Evolutionary conservation across 2,329 filamentous ascomycete genomes (phyloP), one percentile per base, ranked within the genome.

Genomic region (Dissoconium aciculare): DNA sequence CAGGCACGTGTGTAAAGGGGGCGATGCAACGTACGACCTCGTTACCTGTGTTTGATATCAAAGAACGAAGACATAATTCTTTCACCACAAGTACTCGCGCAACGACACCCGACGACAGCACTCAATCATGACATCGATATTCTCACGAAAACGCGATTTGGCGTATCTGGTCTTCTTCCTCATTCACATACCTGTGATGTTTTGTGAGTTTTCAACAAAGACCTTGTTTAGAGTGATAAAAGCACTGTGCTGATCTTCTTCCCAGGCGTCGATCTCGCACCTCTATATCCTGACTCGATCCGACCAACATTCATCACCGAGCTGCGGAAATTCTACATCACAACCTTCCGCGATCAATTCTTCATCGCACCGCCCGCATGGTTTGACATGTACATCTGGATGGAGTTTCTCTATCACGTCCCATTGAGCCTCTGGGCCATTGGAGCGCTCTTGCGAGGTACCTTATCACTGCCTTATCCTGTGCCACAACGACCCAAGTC

Each of bases 351-450:
- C 10, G 74, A 79, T 46, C 67, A 64, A 31, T 75, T 76, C 58
- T 77, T 78, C 55, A 58, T 63, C 17, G 46, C 56, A 3, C 61
- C 69, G 2, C 72, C 72, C 3, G 50, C 59, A 3, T 79, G 69
- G 65, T 78, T 78, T 47, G 55, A 54, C 8, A 40, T 58, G 10
- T 73, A 68, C 45, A 31, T 32, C 11, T 65, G 61, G 48, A 63
- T 76, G 46, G 74, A 79, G 47, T 46, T 68, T 2, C 34, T 70
- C 11, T 73, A 69, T 45, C 74, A 78, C 49, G 50, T 71, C 0
- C 74, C 74, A 0, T 44, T 75, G 11, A 71, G 66, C 27, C 31
- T 72, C 10, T 77, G 69, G 69, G 66, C 67, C 0, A 55, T 76
- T 11, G 51, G 60, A n/a, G 71, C 60, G 1, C 51, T 77, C 6